Evolutionary conservation across 495 filamentous ascomycete genomes (phyloP).

Genomic region (Jackrogersella multiformis): DNA sequence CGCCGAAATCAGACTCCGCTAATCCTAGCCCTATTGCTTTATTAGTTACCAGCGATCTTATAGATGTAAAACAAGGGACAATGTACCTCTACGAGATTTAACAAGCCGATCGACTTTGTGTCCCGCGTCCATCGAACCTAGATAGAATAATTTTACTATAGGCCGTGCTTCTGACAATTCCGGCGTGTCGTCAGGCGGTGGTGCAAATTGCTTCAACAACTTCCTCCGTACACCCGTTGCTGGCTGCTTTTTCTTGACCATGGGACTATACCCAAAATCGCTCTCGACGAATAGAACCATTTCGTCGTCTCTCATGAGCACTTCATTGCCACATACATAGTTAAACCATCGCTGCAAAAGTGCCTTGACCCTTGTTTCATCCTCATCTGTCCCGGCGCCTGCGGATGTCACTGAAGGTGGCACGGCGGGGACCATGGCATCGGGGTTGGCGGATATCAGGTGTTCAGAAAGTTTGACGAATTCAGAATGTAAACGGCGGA

Average conservation of each 20-base stretch:
- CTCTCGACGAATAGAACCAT: conserved; percentile 97
- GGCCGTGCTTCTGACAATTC: conserved; percentile 90
- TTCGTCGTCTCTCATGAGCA: conserved; percentile 94
- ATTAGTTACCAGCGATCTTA: conserved; percentile 25
- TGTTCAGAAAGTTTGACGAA: conserved; percentile 96
- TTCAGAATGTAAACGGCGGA: conserved; percentile 93
- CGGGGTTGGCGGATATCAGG: conserved; percentile 92
- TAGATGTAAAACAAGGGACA: neutral
- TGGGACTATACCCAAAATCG: conserved; percentile 97
- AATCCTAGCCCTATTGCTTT: conserved; percentile 77
- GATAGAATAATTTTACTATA: conserved; percentile 93
- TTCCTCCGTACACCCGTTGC: conserved; percentile 95
- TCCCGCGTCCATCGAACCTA: conserved; percentile 91
- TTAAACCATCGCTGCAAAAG: conserved; percentile 96
- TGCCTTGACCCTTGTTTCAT: conserved; percentile 87
- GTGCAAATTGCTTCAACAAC: conserved; percentile 98
- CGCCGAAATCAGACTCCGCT: conserved; percentile 91
- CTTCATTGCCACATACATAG: conserved; percentile 87
- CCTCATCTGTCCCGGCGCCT: conserved; percentile 95
- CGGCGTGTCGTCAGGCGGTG: conserved; percentile 95
- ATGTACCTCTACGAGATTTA: conserved; percentile 86
- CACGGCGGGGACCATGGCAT: conserved; percentile 96
- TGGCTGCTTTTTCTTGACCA: conserved; percentile 94
- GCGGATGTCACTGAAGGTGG: conserved; percentile 91
- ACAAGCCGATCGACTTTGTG: conserved; percentile 96